phyloP scores from a whole-genome alignment of 371 early-diverging fungal species.

The Mortierella sp. region DNA sequence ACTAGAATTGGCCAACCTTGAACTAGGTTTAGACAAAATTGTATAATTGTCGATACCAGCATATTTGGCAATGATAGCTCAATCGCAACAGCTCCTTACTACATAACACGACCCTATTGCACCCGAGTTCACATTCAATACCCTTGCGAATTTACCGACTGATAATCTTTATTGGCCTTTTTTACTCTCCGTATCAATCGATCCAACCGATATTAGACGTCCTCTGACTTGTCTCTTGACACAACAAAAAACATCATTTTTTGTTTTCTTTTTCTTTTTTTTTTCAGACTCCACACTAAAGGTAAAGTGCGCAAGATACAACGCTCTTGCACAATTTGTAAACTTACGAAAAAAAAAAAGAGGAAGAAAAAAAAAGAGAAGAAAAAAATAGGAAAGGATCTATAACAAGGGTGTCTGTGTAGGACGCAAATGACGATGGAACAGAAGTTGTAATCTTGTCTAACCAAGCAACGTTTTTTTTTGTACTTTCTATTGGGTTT shows the following conservation, averaged over 20 bases:
- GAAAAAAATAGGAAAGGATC: not conserved
- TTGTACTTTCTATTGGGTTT: not conserved
- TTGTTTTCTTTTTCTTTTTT: no score
- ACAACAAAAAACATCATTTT: no score
- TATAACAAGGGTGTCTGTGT: not conserved
- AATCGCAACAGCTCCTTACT: not conserved
- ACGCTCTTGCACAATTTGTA: no score
- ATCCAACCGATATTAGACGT: no score
- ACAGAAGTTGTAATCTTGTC: not conserved
- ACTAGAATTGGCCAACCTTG: not conserved
- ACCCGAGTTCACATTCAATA: no score
- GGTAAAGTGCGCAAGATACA: not conserved
- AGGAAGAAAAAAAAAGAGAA: no score
- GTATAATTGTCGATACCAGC: not conserved
- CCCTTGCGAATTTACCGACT: no score
- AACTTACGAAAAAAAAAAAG: no score
- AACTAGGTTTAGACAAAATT: not conserved
- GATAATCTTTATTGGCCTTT: no score
- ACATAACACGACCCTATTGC: not conserved
- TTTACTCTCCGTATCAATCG: no score
- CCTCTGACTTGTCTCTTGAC: no score
- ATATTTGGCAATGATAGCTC: not conserved
- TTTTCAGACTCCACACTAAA: not conserved
- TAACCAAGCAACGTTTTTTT: not conserved
- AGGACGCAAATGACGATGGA: not conserved